Evolutionary conservation across 352 stramenopile genomes (phyloP).

Genomic region (Phytophthora agathidicida): DNA sequence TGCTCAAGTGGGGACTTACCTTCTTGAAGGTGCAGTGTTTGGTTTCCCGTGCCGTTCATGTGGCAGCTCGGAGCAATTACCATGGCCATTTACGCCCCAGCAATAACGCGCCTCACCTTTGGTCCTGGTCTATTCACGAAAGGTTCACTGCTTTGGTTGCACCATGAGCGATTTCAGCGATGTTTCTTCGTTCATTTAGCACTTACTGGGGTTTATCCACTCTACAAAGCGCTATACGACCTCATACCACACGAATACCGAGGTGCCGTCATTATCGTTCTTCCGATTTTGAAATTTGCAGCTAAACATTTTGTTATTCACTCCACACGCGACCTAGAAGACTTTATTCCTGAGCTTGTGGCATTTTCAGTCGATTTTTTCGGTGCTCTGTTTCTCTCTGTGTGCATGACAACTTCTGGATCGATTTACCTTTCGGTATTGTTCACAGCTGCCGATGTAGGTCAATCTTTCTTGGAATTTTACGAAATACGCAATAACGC

Average conservation of each 20-base stretch:
- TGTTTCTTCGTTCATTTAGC: conserved; percentile 10
- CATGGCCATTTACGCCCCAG: conserved; percentile 8
- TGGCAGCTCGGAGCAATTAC: conserved; percentile 20
- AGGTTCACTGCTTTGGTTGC: background rate
- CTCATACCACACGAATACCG: conserved; percentile 9
- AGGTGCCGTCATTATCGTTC: conserved; percentile 1
- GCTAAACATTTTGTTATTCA: conserved; percentile 15
- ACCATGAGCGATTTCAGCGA: conserved; percentile 12
- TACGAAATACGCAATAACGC: conserved; percentile 20
- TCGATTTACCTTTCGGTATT: conserved; percentile 14
- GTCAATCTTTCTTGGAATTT: conserved; percentile 16
- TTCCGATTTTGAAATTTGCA: conserved; percentile 26
- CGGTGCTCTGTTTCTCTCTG: conserved; percentile 21
- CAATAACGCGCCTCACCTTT: conserved; percentile 4
- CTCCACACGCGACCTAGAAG: conserved; percentile 14
- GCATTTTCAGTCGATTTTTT: conserved; percentile 30
- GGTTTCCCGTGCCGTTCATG: conserved; percentile 28
- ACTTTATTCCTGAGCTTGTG: conserved; percentile 23
- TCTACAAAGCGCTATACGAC: conserved; percentile 30
- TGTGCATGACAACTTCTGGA: conserved; percentile 24
- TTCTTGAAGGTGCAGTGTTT: conserved; percentile 7
- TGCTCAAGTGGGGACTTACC: background rate
- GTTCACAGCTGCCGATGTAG: conserved; percentile 14
- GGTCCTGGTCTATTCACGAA: conserved; percentile 13
- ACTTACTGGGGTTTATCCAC: conserved; percentile 19